Percentiles rank a stretch among this genome's conserved stretches.
phyloP scores from a whole-genome alignment of 2,329 filamentous ascomycete species.

The Curvularia hawaiiensis region DNA sequence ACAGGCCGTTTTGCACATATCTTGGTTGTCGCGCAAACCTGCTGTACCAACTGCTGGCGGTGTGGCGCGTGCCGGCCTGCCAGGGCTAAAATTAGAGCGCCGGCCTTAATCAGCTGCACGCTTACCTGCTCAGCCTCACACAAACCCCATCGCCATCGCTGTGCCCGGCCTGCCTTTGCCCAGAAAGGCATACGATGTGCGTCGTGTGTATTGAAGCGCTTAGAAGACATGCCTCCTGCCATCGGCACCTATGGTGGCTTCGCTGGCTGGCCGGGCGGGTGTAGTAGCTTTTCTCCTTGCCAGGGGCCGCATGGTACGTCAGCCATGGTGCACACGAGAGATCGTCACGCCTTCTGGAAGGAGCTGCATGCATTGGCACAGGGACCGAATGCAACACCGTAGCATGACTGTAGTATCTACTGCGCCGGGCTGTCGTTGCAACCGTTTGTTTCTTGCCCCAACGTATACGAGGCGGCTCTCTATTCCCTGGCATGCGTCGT shows the following conservation, averaged over 20 bases:
- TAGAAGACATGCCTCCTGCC: background rate
- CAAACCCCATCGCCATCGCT: conserved; percentile 12
- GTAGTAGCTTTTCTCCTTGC: conserved; percentile 7
- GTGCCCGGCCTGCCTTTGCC: background rate
- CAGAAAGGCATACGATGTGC: background rate
- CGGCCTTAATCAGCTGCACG: conserved; percentile 24
- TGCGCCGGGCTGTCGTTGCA: background rate
- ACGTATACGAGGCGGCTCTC: background rate
- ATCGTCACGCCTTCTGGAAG: conserved; percentile 6
- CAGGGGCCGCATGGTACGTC: conserved; percentile 19
- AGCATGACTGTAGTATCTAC: background rate
- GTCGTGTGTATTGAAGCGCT: background rate
- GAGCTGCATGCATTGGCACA: conserved; percentile 10
- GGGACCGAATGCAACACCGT: conserved; percentile 6
- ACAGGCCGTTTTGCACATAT: conserved; percentile 14
- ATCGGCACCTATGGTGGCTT: background rate
- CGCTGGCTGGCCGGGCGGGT: background rate
- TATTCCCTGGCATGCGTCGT: background rate
- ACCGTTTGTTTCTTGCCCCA: too few species aligned
- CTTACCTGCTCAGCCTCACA: conserved; percentile 36
- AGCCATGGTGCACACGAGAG: conserved; percentile 14
- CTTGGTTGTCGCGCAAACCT: background rate
- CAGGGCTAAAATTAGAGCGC: conserved; percentile 28
- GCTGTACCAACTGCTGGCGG: conserved; percentile 5
- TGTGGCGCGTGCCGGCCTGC: conserved; percentile 26